These are phyloP conservation scores for Trypethelium eluteriae DNA, from an alignment of 495 filamentous ascomycete species.

Conservation along the genomic window DNA sequence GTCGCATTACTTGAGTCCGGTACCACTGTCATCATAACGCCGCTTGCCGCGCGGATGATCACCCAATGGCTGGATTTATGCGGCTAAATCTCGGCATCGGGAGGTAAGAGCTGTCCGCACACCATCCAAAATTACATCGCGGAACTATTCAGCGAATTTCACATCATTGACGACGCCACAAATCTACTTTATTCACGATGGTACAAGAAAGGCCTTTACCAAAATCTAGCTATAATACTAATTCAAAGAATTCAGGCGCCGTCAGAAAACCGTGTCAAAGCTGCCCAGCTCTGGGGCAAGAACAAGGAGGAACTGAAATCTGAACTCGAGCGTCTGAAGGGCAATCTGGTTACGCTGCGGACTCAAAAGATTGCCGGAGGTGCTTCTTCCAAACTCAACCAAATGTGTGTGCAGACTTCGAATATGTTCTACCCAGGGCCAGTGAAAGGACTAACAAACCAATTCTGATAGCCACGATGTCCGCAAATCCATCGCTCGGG, in stretches of 20 bases:
- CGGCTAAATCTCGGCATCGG: conserved; percentile 3
- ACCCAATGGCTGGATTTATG: not conserved
- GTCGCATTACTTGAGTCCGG: not conserved
- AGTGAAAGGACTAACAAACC: not conserved
- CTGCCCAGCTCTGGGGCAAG: conserved; percentile 94
- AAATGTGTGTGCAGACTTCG: conserved; percentile 58
- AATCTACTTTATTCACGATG: not conserved
- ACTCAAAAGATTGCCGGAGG: conserved; percentile 95
- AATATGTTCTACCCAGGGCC: not conserved
- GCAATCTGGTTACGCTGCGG: conserved; percentile 83
- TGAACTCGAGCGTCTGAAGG: conserved; percentile 68
- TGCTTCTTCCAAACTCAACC: conserved; percentile 86
- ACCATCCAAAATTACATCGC: conserved; percentile 3
- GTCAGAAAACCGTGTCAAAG: conserved; percentile 54
- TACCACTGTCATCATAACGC: not conserved
- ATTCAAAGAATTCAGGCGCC: not conserved
- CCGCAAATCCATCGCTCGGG: conserved; percentile 97
- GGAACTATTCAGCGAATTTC: not conserved
- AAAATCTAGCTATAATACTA: not conserved
- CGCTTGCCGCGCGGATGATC: not conserved
- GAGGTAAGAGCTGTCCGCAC: not conserved
- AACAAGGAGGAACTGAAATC: conserved; percentile 93
- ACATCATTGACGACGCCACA: not conserved
- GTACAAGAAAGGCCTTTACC: not conserved
- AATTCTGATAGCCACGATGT: conserved; percentile 71